Percentiles rank a stretch among this genome's conserved stretches.
Evolutionary conservation across 176 grass and related monocot genomes (phyloP).

Genomic region (Ananas comosus): DNA sequence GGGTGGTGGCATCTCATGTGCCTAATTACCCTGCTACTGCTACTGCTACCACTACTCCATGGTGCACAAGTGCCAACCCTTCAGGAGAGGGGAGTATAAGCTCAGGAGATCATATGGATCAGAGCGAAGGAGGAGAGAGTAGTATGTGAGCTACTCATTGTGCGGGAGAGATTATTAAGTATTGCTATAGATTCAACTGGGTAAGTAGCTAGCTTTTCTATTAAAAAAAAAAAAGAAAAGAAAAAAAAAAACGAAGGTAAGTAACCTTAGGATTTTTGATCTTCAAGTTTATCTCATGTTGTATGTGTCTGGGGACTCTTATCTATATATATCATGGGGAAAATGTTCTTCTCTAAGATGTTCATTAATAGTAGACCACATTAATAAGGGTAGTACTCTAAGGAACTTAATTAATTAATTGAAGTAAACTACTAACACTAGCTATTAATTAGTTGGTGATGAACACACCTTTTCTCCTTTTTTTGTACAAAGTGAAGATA

Average conservation of each 20-base stretch:
- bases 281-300: neutral
- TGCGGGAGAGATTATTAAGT: slow-evolving; percentile 13
- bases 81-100: slow-evolving; percentile 20
- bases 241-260: too few relatives aligned
- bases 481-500: neutral
- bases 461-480: neutral
- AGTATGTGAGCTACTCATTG: slow-evolving; percentile 44
- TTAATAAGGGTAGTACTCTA: neutral
- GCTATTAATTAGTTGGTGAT: neutral
- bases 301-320: neutral
- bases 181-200: neutral
- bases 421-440: neutral
- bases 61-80: slow-evolving; percentile 35
- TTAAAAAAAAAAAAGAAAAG: too few relatives aligned
- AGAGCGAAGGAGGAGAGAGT: slow-evolving; percentile 58
- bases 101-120: slow-evolving; percentile 27
- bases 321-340: neutral
- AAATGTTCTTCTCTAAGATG: neutral
- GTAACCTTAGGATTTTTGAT: neutral
- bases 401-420: neutral
- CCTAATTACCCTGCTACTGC: slow-evolving; percentile 9
- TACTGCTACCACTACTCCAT: neutral
- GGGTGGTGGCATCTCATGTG: neutral
- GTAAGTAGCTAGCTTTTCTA: too few relatives aligned
- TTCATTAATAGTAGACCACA: neutral